phyloP scores from a whole-genome alignment of 176 grass and related monocot species.

The Phyllostachys edulis region DNA sequence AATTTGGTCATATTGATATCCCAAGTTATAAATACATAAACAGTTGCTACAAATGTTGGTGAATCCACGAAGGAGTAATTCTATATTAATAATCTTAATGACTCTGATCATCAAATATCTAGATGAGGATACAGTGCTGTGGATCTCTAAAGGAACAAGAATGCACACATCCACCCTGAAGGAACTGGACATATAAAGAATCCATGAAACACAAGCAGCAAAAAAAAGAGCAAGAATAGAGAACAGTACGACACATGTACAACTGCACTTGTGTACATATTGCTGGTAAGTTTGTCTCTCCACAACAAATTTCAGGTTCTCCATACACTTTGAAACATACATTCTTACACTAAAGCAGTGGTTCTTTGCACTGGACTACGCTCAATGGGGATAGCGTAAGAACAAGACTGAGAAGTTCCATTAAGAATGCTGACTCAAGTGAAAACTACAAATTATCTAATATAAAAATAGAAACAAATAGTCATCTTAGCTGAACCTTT shows the following conservation, averaged over 20 bases:
- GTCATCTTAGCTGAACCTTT: background rate
- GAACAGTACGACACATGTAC: background rate
- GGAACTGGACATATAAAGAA: background rate
- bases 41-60: background rate
- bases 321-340: background rate
- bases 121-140: background rate
- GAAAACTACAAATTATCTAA: background rate
- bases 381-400: background rate
- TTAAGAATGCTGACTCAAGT: background rate
- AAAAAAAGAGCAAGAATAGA: background rate
- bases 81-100: background rate
- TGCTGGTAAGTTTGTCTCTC: background rate
- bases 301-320: background rate
- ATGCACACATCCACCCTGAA: background rate
- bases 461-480: constrained; percentile 1
- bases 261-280: background rate
- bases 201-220: background rate
- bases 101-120: background rate
- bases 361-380: background rate
- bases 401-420: background rate
- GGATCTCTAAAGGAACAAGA: background rate
- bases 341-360: background rate
- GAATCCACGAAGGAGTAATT: background rate
- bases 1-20: background rate
- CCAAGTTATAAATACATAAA: background rate